Conservation (phyloP, 805 yeast species). For the Yarrowia sp. region DNA sequence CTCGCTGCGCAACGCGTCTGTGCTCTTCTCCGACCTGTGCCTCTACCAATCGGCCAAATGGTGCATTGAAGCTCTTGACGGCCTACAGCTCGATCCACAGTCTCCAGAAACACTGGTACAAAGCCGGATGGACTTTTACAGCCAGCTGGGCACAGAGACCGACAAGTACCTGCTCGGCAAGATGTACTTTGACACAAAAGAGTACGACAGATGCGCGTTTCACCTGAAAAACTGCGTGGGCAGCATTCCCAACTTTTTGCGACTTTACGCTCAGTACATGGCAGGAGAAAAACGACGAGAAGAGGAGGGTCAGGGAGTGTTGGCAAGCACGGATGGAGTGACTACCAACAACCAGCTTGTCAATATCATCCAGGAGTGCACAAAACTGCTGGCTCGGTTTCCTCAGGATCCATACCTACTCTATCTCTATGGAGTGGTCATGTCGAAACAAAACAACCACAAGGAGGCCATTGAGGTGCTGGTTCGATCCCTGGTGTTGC, state of each 20-base stretch:
- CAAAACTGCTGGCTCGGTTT: constrained; percentile 31
- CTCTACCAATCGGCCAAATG: constrained; percentile 25
- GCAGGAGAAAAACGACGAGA: constrained; percentile 73
- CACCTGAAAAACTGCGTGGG: constrained; percentile 53
- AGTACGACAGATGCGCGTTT: constrained; percentile 73
- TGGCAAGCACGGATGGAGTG: constrained; percentile 40
- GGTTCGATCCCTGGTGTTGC: constrained; percentile 57
- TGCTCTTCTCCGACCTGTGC: constrained; percentile 16
- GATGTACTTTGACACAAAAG: constrained; percentile 75
- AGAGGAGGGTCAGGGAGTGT: constrained; percentile 68
- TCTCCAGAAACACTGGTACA: background rate
- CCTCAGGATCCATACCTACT: constrained; percentile 57
- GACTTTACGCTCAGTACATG: constrained; percentile 65
- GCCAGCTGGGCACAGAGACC: constrained; percentile 33
- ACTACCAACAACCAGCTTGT: constrained; percentile 39
- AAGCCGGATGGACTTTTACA: background rate
- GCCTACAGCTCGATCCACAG: background rate
- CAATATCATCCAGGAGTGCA: constrained; percentile 43
- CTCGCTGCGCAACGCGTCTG: background rate
- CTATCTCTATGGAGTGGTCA: constrained; percentile 69
- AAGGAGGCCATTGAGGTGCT: constrained; percentile 60
- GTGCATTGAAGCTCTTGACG: constrained; percentile 15
- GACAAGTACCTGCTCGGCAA: constrained; percentile 62
- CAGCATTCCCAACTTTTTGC: constrained; percentile 47
- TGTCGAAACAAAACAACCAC: constrained; percentile 60